Conservation (phyloP, 176 grass and related monocot genomes). For the Ensete ventricosum region DNA sequence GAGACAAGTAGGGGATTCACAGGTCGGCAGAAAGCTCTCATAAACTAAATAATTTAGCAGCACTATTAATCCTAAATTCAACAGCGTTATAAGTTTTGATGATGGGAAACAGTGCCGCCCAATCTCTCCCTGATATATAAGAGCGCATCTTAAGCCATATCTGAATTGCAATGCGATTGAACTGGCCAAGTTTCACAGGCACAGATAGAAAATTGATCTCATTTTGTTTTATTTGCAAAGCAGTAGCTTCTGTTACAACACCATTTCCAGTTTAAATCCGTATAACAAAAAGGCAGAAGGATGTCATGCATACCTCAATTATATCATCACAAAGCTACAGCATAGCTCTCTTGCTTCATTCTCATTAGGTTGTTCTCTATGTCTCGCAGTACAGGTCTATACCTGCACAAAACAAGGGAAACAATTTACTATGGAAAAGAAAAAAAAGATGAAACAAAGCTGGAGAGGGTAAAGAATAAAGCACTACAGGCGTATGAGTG, state of each 20-base stretch:
- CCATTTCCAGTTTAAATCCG: background rate
- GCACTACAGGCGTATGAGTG: slow-evolving; percentile 63
- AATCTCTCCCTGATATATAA: no score
- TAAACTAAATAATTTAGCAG: no score
- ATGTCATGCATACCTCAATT: background rate
- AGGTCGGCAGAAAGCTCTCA: no score
- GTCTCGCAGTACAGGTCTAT: slow-evolving; percentile 67
- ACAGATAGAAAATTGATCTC: no score
- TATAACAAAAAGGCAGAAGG: background rate
- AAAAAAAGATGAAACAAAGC: background rate
- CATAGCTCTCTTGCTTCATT: slow-evolving; percentile 99
- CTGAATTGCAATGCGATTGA: no score
- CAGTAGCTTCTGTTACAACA: background rate
- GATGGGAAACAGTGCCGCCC: no score
- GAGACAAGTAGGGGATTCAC: no score
- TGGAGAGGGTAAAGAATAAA: slow-evolving; percentile 9
- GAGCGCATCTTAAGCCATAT: no score
- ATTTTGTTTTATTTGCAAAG: no score
- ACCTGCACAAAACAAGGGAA: slow-evolving; percentile 40
- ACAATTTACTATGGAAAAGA: slow-evolving; percentile 8
- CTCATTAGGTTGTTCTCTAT: slow-evolving; percentile 80
- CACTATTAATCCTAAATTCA: no score
- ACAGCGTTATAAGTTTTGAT: no score
- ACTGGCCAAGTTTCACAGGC: no score
- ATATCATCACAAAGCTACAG: slow-evolving; percentile 7